phyloP scores from a whole-genome alignment of 164 flowering plant genomes.

The Amborella trichopoda region DNA sequence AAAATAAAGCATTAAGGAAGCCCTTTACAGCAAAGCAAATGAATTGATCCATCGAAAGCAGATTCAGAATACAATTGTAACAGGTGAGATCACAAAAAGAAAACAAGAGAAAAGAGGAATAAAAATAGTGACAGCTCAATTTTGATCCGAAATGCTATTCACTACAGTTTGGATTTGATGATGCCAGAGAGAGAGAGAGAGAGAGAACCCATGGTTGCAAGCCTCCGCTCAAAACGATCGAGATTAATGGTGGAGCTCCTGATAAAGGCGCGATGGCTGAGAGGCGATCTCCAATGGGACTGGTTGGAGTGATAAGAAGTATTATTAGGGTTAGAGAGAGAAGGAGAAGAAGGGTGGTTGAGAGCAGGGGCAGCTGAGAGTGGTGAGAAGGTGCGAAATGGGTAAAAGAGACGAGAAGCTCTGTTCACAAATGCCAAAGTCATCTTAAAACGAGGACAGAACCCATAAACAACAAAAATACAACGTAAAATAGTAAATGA shows the following conservation, averaged over 20 bases:
- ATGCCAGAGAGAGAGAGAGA: no score
- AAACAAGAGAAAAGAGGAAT: background rate
- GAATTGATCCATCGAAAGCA: no score
- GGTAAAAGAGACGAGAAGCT: constrained; percentile 7
- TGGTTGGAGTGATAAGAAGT: no score
- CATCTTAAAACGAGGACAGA: no score
- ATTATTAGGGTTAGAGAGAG: background rate
- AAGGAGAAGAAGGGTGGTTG: no score
- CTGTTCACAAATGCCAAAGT: no score
- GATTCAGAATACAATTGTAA: no score
- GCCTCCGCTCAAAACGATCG: constrained; percentile 38
- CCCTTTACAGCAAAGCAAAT: no score
- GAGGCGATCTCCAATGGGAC: constrained; percentile 48
- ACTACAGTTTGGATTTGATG: background rate
- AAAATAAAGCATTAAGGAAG: no score
- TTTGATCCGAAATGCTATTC: background rate
- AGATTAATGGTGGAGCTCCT: constrained; percentile 36
- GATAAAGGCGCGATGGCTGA: constrained; percentile 51
- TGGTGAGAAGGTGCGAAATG: constrained; percentile 7
- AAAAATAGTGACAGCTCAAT: background rate
- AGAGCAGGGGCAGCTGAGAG: constrained; percentile 11
- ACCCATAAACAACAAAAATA: no score
- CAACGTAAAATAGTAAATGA: no score
- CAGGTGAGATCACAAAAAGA: no score
- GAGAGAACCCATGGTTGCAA: constrained; percentile 34